Conservation (phyloP, 805 yeast species). For the Starmerella kuoi region DNA sequence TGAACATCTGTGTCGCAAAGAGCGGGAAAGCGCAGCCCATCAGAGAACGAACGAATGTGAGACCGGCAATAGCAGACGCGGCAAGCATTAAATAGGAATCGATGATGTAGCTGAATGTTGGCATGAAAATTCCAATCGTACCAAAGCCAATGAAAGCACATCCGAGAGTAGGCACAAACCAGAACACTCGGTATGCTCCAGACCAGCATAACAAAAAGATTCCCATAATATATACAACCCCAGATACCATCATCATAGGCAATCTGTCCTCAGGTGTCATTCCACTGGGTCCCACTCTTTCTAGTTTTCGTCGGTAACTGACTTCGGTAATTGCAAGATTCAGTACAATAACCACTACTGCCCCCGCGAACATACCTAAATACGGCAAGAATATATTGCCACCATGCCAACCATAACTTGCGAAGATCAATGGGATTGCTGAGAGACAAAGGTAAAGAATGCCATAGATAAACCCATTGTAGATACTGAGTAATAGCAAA, state of each 20-base stretch:
- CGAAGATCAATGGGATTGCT: conserved; percentile 32
- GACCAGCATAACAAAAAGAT: conserved; percentile 82
- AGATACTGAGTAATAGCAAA: conserved; percentile 28
- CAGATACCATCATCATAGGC: conserved; percentile 64
- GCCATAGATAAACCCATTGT: conserved; percentile 33
- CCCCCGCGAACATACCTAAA: conserved; percentile 59
- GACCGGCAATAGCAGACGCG: conserved; percentile 55
- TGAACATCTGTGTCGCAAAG: conserved; percentile 61
- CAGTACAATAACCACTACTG: conserved; percentile 42
- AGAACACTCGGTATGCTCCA: conserved; percentile 63
- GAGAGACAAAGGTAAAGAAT: conserved; percentile 30
- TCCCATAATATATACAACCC: conserved; percentile 60
- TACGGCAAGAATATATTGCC: conserved; percentile 72
- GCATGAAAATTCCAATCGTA: conserved; percentile 44
- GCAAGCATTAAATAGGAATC: conserved; percentile 47
- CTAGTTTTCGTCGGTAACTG: conserved; percentile 37
- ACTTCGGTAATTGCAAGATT: conserved; percentile 44
- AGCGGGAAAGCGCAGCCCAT: conserved; percentile 63
- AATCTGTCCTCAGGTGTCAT: conserved; percentile 71
- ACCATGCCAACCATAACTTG: conserved; percentile 44
- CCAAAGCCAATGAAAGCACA: conserved; percentile 42
- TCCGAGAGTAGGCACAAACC: conserved; percentile 47
- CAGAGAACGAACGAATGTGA: conserved; percentile 53
- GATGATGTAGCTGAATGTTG: conserved; percentile 47
- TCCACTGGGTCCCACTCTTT: conserved; percentile 41